phyloP scores from a whole-genome alignment of 306 rosid species.

The Cicer chorassanicum region DNA sequence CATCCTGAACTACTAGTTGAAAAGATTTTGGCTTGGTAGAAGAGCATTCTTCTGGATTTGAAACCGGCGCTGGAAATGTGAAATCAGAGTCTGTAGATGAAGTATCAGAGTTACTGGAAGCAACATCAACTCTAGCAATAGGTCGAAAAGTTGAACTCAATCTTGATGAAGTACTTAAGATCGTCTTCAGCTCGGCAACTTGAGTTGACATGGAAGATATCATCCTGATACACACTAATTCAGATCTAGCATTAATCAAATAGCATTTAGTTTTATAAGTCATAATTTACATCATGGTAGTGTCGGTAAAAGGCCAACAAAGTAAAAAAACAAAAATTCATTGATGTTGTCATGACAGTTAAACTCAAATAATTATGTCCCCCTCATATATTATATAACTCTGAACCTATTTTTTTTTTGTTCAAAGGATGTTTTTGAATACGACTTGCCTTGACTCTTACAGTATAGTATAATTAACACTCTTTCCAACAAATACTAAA shows the following conservation, averaged over 20 bases:
- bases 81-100: conserved; percentile 83
- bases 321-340: conserved; percentile 29
- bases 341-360: conserved; percentile 5
- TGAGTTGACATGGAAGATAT: conserved; percentile 80
- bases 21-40: conserved; percentile 49
- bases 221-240: conserved; percentile 96
- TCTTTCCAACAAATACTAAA: conserved; percentile 32
- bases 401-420: neutral
- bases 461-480: conserved; percentile 22
- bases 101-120: conserved; percentile 81
- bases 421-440: conserved; percentile 34
- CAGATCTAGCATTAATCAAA: conserved; percentile 74
- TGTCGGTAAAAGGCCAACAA: conserved; percentile 41
- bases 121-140: conserved; percentile 59
- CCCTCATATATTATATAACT: neutral
- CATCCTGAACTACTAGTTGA: conserved; percentile 71
- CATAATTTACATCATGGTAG: conserved; percentile 29
- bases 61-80: conserved; percentile 64
- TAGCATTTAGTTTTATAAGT: conserved; percentile 47
- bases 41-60: conserved; percentile 52
- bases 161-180: conserved; percentile 68
- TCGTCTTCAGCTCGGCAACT: conserved; percentile 80
- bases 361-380: conserved; percentile 6
- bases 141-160: conserved; percentile 70
- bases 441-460: conserved; percentile 5